Conservation (phyloP, 2,329 filamentous ascomycete species). For the Pyrenophora teres region DNA sequence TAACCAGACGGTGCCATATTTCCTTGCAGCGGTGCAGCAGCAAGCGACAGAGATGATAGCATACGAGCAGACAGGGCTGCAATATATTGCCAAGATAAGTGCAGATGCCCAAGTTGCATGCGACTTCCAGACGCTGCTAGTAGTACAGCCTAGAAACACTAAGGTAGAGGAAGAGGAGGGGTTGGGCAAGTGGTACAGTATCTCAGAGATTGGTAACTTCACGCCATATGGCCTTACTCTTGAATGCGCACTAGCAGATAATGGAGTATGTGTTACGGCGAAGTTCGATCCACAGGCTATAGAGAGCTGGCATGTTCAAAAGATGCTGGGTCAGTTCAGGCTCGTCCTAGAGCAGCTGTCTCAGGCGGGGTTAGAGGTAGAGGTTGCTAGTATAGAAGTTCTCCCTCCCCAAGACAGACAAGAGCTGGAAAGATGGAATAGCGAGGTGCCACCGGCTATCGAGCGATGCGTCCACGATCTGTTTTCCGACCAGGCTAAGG, state of each 20-base stretch:
- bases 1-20: conserved; percentile 8
- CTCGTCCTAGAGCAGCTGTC: conserved; percentile 19
- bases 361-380: neutral
- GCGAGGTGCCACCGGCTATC: too few species aligned
- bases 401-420: neutral
- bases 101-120: too few species aligned
- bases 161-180: too few species aligned
- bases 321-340: conserved; percentile 18
- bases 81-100: conserved; percentile 29
- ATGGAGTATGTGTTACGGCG: conserved; percentile 21
- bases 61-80: conserved; percentile 41
- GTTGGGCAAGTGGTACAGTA: conserved; percentile 5
- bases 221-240: neutral
- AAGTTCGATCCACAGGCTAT: conserved; percentile 18
- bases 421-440: neutral
- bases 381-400: neutral
- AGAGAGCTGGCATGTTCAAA: conserved; percentile 3
- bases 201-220: conserved; percentile 13
- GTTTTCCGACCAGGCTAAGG: neutral
- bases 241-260: neutral
- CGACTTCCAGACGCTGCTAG: conserved; percentile 55
- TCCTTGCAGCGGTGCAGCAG: conserved; percentile 18
- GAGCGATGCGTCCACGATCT: conserved; percentile 15
- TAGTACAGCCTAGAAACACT: conserved; percentile 50
- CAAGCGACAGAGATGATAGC: conserved; percentile 28